phyloP scores from a whole-genome alignment of 371 early-diverging fungal species.

The Lichtheimia ramosa region DNA sequence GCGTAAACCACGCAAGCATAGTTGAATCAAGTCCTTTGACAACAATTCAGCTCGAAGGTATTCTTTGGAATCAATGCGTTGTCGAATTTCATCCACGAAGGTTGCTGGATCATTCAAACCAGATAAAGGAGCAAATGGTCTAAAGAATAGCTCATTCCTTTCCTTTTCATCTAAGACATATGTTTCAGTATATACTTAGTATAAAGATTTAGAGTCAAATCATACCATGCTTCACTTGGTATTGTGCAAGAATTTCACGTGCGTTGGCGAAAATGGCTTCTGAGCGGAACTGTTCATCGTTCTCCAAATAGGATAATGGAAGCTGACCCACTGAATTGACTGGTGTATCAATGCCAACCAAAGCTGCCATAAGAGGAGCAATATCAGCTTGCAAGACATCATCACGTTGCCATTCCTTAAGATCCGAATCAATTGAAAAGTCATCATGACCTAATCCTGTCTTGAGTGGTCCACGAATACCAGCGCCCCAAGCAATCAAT shows the following conservation, averaged over 20 bases:
- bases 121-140: constrained; percentile 66
- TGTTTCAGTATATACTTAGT: not conserved
- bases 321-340: constrained; percentile 92
- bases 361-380: constrained; percentile 91
- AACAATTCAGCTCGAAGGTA: constrained; percentile 66
- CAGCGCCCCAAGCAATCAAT: constrained; percentile 94
- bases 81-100: constrained; percentile 57
- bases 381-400: constrained; percentile 95
- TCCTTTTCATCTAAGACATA: constrained; percentile 63
- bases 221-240: constrained; percentile 72
- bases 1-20: constrained; percentile 82
- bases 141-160: constrained; percentile 74
- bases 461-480: constrained; percentile 62
- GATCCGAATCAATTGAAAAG: constrained; percentile 68
- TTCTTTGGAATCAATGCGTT: constrained; percentile 55
- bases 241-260: constrained; percentile 81
- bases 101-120: constrained; percentile 49
- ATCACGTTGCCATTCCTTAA: constrained; percentile 58
- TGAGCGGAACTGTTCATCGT: constrained; percentile 69
- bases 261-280: constrained; percentile 79
- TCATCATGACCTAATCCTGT: constrained; percentile 58
- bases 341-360: constrained; percentile 85
- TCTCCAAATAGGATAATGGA: constrained; percentile 76
- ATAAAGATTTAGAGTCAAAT: too few species aligned
- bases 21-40: constrained; percentile 59